A percentile compares a stretch with the other conserved stretches of the same genome.
phyloP scores from a whole-genome alignment of 2,329 filamentous ascomycete species.

The Tolypocladium nubicola region DNA sequence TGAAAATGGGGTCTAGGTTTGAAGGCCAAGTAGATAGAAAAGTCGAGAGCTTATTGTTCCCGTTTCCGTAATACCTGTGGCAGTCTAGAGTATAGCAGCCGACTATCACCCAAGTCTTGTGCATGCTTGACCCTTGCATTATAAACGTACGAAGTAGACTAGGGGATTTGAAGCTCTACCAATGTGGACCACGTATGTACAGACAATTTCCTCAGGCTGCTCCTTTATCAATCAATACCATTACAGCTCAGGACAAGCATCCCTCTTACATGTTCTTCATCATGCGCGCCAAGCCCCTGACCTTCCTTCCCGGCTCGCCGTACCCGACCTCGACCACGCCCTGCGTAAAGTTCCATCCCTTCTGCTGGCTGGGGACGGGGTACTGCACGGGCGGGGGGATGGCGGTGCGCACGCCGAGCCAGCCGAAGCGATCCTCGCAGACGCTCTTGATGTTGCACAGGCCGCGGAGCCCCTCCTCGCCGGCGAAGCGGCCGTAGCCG shows the following conservation, averaged over 20 bases:
- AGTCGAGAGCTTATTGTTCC: background rate
- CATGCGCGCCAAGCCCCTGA: conserved; percentile 28
- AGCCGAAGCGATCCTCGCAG: conserved; percentile 61
- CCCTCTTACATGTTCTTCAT: conserved; percentile 28
- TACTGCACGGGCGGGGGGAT: conserved; percentile 78
- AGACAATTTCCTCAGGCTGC: background rate
- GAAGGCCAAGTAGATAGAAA: background rate
- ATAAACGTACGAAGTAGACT: background rate
- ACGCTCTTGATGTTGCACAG: conserved; percentile 84
- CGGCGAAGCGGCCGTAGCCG: conserved; percentile 88
- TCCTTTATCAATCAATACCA: background rate
- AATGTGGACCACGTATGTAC: too few species aligned
- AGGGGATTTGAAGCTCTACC: background rate
- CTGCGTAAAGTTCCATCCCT: conserved; percentile 54
- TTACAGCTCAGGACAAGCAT: background rate
- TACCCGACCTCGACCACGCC: conserved; percentile 54
- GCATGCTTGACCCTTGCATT: background rate
- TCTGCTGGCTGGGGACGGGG: conserved; percentile 56
- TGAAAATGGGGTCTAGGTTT: background rate
- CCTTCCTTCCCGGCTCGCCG: conserved; percentile 27
- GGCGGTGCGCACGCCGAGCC: conserved; percentile 55
- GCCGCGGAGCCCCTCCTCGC: conserved; percentile 73
- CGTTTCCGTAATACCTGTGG: background rate
- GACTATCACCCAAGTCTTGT: too few species aligned
- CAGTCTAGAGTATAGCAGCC: too few species aligned